Percentiles rank a stretch among this genome's conserved stretches.
phyloP scores from a whole-genome alignment of 2,329 filamentous ascomycete species.

The Phialophora chinensis region DNA sequence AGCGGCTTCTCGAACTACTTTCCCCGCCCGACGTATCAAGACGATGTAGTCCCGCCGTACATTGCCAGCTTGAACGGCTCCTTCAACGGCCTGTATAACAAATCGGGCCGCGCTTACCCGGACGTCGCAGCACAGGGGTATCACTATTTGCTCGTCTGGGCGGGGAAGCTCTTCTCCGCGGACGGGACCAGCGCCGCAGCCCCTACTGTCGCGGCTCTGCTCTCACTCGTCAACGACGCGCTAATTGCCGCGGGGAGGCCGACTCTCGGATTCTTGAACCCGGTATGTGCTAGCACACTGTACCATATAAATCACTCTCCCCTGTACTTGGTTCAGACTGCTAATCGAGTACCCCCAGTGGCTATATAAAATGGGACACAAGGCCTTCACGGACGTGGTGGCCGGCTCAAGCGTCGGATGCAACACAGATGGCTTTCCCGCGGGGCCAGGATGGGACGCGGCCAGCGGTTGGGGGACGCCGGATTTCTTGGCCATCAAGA shows the following conservation, averaged over 20 bases:
- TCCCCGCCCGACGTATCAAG: not conserved
- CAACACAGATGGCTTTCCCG: not conserved
- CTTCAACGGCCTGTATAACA: not conserved
- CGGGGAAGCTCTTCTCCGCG: not conserved
- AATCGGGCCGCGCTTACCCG: not conserved
- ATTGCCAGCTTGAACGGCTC: not conserved
- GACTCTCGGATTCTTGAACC: not conserved
- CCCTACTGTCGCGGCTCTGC: not conserved
- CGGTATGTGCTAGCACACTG: not conserved
- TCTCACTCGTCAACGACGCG: conserved; percentile 6
- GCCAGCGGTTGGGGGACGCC: not conserved
- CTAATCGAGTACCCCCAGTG: not conserved
- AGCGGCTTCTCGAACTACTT: conserved; percentile 3
- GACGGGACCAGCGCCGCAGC: not conserved
- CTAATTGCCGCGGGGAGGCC: not conserved
- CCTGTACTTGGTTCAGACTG: too few relatives aligned
- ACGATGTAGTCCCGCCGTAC: not conserved
- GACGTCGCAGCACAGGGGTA: not conserved
- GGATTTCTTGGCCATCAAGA: not conserved
- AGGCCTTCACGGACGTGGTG: conserved; percentile 1
- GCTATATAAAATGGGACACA: not conserved
- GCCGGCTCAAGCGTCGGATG: not conserved
- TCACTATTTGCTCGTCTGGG: not conserved
- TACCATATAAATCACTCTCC: too few relatives aligned
- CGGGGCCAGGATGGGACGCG: not conserved